phyloP scores from a whole-genome alignment of 768 basidiomycete genomes.

The Auricularia auricula-judae region DNA sequence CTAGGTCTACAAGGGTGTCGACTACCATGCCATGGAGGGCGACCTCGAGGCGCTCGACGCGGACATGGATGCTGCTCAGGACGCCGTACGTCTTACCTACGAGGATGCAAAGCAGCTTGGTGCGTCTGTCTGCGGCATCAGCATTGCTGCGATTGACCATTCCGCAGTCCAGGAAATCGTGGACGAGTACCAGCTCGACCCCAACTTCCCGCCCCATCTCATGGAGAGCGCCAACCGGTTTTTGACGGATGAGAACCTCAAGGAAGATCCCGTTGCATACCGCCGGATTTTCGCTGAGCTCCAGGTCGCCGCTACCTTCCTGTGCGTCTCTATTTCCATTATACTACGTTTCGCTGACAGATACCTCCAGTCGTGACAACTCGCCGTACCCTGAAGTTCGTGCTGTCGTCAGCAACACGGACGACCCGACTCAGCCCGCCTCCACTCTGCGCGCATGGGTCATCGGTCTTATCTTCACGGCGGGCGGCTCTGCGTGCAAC shows the following conservation, averaged over 20 bases:
- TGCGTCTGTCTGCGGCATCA: background rate
- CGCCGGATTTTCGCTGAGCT: background rate
- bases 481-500: constrained; percentile 35
- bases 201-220: background rate
- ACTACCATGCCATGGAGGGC: background rate
- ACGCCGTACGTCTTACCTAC: constrained; percentile 87
- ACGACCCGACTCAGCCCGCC: constrained; percentile 48
- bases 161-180: background rate
- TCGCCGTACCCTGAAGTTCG: constrained; percentile 67
- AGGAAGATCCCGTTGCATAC: background rate
- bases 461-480: constrained; percentile 20
- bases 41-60: background rate
- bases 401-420: constrained; percentile 57
- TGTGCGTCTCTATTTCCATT: background rate
- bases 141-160: background rate
- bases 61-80: constrained; percentile 89
- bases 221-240: background rate
- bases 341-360: background rate
- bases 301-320: background rate
- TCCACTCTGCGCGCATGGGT: constrained; percentile 54
- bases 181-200: background rate
- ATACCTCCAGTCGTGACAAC: constrained; percentile 28
- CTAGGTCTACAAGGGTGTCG: background rate
- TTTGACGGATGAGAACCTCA: background rate
- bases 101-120: background rate